phyloP scores from a whole-genome alignment of 2,329 filamentous ascomycete species.

The Cadophora sp. region DNA sequence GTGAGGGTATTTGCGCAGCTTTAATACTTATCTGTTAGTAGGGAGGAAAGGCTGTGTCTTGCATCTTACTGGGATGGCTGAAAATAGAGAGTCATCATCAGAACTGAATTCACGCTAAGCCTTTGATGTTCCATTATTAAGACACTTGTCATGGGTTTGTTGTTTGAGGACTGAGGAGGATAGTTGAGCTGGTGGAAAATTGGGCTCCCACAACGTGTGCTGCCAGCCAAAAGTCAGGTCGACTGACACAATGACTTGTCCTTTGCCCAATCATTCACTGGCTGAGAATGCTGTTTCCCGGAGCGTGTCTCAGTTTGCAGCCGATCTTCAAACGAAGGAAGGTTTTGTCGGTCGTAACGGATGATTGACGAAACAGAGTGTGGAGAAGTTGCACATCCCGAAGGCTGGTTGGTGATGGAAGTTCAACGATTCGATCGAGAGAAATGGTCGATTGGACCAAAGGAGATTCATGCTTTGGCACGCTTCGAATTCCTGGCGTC shows the following conservation, averaged over 20 bases:
- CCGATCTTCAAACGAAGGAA: slow-evolving; percentile 22
- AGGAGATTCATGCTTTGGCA: background rate
- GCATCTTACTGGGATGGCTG: background rate
- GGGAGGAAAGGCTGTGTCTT: background rate
- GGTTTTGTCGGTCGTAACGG: slow-evolving; percentile 15
- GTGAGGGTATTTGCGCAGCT: slow-evolving; percentile 34
- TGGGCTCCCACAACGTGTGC: slow-evolving; percentile 8
- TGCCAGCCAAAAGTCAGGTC: slow-evolving; percentile 17
- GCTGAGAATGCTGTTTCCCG: background rate
- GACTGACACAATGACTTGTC: background rate
- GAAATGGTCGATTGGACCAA: background rate
- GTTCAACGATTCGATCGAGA: background rate
- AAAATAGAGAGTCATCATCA: background rate
- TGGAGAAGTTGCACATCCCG: slow-evolving; percentile 28
- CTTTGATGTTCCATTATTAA: background rate
- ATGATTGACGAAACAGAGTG: slow-evolving; percentile 30
- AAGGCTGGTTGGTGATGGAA: background rate
- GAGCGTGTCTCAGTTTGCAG: slow-evolving; percentile 6
- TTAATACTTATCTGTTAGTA: slow-evolving; percentile 38
- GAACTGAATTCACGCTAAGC: background rate
- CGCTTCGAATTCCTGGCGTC: slow-evolving; percentile 16
- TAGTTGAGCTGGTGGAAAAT: background rate
- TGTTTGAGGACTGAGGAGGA: background rate
- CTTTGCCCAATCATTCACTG: background rate
- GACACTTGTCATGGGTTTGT: background rate